phyloP scores from a whole-genome alignment of 2,329 filamentous ascomycete genomes.

The Hypoxylon sp. region DNA sequence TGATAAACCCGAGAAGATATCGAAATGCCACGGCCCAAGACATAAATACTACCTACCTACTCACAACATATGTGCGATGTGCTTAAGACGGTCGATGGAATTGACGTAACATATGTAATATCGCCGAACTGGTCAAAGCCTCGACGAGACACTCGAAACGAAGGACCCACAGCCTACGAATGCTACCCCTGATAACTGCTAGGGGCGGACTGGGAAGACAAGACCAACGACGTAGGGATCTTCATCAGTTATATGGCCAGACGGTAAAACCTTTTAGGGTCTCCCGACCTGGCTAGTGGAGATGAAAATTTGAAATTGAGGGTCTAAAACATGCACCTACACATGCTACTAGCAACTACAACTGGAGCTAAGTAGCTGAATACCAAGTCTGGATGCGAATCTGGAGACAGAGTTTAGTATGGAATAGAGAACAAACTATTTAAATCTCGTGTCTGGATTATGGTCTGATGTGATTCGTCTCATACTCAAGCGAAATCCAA shows the following conservation, averaged over 20 bases:
- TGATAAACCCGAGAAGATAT: neutral
- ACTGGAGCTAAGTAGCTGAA: neutral
- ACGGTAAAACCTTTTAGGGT: slow-evolving; percentile 31
- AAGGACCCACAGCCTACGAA: slow-evolving; percentile 41
- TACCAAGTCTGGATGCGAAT: slow-evolving; percentile 20
- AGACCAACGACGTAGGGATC: slow-evolving; percentile 40
- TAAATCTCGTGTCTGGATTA: slow-evolving; percentile 25
- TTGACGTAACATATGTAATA: slow-evolving; percentile 36
- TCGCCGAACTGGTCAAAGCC: slow-evolving; percentile 25
- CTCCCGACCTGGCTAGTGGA: slow-evolving; percentile 26
- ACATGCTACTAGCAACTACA: neutral
- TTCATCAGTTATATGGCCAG: slow-evolving; percentile 22
- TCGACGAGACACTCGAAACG: slow-evolving; percentile 36
- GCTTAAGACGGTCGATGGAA: slow-evolving; percentile 15
- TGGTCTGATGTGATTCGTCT: slow-evolving; percentile 24
- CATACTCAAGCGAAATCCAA: slow-evolving; percentile 21
- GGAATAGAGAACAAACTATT: slow-evolving; percentile 20
- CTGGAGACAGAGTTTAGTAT: slow-evolving; percentile 13
- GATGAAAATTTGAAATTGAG: slow-evolving; percentile 24
- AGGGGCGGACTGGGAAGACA: slow-evolving; percentile 18
- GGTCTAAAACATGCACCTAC: neutral
- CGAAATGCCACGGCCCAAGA: slow-evolving; percentile 16
- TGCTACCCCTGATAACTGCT: slow-evolving; percentile 31
- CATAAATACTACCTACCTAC: slow-evolving; percentile 28
- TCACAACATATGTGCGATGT: slow-evolving; percentile 5